phyloP scores from a whole-genome alignment of 768 basidiomycete species.

The Solioccasus polychromus region DNA sequence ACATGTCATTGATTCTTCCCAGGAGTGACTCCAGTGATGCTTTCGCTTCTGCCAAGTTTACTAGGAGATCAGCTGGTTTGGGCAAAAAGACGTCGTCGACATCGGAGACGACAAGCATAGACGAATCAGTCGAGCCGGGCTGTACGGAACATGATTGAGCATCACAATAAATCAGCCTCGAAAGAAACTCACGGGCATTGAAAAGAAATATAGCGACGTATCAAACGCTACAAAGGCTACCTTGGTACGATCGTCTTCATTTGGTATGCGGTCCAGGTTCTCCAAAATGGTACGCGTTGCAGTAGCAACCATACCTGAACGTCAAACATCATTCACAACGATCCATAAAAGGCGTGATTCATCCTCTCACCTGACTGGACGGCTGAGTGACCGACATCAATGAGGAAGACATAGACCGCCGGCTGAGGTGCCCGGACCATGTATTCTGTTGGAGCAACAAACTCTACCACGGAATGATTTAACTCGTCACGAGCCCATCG shows the following conservation, averaged over 20 bases:
- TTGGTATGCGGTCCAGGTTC: conserved; percentile 91
- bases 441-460: conserved; percentile 96
- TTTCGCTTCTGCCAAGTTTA: conserved; percentile 87
- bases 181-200: conserved; percentile 55
- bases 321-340: not conserved
- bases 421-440: conserved; percentile 99
- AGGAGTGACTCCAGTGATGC: conserved; percentile 79
- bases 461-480: conserved; percentile 93
- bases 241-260: conserved; percentile 91
- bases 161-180: not conserved
- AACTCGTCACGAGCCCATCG: conserved; percentile 92
- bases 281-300: conserved; percentile 96
- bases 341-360: not conserved
- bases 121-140: conserved; percentile 73
- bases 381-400: conserved; percentile 92
- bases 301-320: conserved; percentile 92
- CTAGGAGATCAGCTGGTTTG: conserved; percentile 93
- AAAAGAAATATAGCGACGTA: conserved; percentile 94
- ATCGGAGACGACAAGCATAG: conserved; percentile 97
- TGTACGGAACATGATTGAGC: conserved; percentile 21
- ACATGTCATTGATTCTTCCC: conserved; percentile 90
- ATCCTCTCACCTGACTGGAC: conserved; percentile 77
- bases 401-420: conserved; percentile 93
- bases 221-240: conserved; percentile 92
- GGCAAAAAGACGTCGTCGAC: conserved; percentile 97